These are phyloP conservation scores for Teunomyces panamensis DNA, from an alignment of 805 yeast species.

Conservation along the genomic window DNA sequence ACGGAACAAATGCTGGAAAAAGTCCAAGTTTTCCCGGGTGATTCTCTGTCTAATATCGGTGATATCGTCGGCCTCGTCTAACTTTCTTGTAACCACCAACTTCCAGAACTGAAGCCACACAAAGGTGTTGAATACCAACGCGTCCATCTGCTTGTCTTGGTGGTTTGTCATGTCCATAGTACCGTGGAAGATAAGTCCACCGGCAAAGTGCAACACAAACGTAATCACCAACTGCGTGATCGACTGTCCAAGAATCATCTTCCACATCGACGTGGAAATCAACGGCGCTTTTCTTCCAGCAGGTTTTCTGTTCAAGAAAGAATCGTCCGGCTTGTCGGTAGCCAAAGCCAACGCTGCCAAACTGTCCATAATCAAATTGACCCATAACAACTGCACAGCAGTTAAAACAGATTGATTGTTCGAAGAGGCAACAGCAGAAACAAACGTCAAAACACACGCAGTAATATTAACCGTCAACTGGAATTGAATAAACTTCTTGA, in stretches of 20 bases:
- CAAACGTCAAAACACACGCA: slow-evolving; percentile 92
- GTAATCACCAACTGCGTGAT: slow-evolving; percentile 75
- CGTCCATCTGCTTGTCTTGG: slow-evolving; percentile 59
- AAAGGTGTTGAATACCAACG: slow-evolving; percentile 92
- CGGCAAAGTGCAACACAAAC: slow-evolving; percentile 77
- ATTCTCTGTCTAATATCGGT: slow-evolving; percentile 55
- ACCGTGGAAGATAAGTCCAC: slow-evolving; percentile 55
- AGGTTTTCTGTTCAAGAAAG: slow-evolving; percentile 76
- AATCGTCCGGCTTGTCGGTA: slow-evolving; percentile 91
- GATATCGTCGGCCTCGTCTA: slow-evolving; percentile 82
- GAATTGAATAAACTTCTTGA: slow-evolving; percentile 93
- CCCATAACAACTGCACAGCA: slow-evolving; percentile 97
- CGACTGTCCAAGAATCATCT: slow-evolving; percentile 92
- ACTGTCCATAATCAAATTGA: slow-evolving; percentile 96
- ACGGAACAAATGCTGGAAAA: slow-evolving; percentile 76
- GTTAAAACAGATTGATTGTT: slow-evolving; percentile 86
- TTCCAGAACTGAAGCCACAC: slow-evolving; percentile 98
- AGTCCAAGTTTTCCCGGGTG: slow-evolving; percentile 66
- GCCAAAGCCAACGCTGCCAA: slow-evolving; percentile 97
- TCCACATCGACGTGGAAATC: slow-evolving; percentile 94
- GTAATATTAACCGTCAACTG: slow-evolving; percentile 95
- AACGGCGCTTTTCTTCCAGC: slow-evolving; percentile 76
- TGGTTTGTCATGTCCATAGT: slow-evolving; percentile 34
- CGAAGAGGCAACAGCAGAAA: slow-evolving; percentile 82
- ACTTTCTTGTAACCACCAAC: slow-evolving; percentile 82